Evolutionary conservation across 306 rosid genomes (phyloP), one percentile per base, ranked within the genome.

Genomic region (Prunus mongolica): DNA sequence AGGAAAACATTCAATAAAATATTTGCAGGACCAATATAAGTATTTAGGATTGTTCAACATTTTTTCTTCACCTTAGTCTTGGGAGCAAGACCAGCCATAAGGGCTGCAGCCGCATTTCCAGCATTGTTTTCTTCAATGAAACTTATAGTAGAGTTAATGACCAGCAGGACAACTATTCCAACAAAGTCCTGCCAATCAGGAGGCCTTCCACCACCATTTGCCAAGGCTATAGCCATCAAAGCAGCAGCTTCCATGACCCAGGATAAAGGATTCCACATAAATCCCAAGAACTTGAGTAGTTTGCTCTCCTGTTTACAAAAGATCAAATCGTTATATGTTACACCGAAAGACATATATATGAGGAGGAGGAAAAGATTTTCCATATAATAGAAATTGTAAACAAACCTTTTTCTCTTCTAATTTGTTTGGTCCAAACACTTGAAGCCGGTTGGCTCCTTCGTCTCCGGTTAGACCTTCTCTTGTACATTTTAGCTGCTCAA

Each of bases 161-260:
- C 6, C 80, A 96, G 80, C 0, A 96, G 87, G 68, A 87, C 82
- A 74, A 86, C 81, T 64, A 96, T 91, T 65, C 99, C 99, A 1
- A 96, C 93, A 74, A 91, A 96, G 81, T 96, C 99, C 82, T 89
- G 99, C 99, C 99, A 96, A 76, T 96, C 99, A 0, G 99, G 97
- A 47, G 99, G 96, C 81, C 73, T 87, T 82, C 96, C 93, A 52
- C 50, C 88, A 1, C 97, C 99, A 73, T 96, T 92, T 64, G 99
- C 98, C 81, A 96, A 78, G 84, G 79, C 99, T 73, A 96, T 92
- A 50, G 99, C 99, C 97, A 96, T 96, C 32, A 96, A 18, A 25
- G 99, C 99, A 81, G 99, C 99, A 79, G 96, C 98, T 92, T 96
- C 99, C 99, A 96, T 96, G 65, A 96, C 99, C 99, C 99, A 96